Evolutionary conservation across 192 early-diverging fungal species (phyloP), one percentile per base, ranked within the genome.

Genomic region (Coemansia sp.): DNA sequence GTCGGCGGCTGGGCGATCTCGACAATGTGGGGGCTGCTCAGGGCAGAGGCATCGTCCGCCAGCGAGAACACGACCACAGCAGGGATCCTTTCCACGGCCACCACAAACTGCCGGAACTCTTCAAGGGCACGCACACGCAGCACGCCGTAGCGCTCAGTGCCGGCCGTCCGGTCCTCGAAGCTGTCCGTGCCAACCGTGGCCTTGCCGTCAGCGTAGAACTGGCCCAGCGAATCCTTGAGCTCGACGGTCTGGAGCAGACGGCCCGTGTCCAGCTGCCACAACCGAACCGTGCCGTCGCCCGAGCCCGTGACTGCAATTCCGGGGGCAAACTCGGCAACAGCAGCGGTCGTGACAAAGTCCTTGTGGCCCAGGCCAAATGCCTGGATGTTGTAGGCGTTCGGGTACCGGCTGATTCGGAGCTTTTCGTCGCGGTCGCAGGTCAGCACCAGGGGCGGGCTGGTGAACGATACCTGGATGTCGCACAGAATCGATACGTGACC

Each of bases 361-460:
- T 76, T 88, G 64, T 99, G 96, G 10, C 94, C 95, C 13, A 99
- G 68, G 33, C 89, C 89, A 62, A 86, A 98, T 4, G 79, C 68
- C 53, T 90, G 79, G 56, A 99, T 94, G 50, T 87, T 90, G 60
- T 90, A 91, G 0, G 84, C 77, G 43, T 87, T 86, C 17, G 96
- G 96, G 60, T 85, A 98, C 26, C 75, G 71, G 45, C 89, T 92
- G n/a, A 99, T 75, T 7, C 96, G 85, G 47, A 99, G 85, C 67
- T 99, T 94, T 54, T 99, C 96, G 71, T 99, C 96, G 19, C 96
- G 86, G 60, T 99, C 96, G 35, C 86, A 81, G 8, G 96, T 94
- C 31, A 99, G 70, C 22, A 99, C 55, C 31, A 76, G 84, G 13
- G 57, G 40, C 31, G 17, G 36, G 38, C 79, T 64, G 37, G 85